Evolutionary conservation across 306 rosid species (phyloP).

Genomic region (Begonia peltatifolia): DNA sequence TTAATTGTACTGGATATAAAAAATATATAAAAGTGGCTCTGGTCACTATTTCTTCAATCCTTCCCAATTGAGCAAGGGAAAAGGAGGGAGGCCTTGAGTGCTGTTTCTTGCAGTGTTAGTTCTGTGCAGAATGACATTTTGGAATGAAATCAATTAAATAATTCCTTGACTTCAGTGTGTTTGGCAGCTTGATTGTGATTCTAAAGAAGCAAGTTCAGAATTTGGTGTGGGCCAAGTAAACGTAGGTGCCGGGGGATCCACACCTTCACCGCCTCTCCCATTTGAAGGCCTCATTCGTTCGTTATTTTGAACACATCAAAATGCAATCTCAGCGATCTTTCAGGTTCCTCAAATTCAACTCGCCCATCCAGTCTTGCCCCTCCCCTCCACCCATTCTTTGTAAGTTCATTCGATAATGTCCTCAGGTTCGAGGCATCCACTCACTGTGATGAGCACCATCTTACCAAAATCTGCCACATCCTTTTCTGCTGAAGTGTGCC

Average conservation of each 20-base stretch:
- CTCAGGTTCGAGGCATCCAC: slow-evolving; percentile 21
- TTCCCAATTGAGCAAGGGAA: no score
- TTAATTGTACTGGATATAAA: no score
- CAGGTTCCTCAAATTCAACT: slow-evolving; percentile 30
- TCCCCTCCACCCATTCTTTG: slow-evolving; percentile 49
- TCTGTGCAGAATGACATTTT: no score
- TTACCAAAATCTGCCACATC: slow-evolving; percentile 64
- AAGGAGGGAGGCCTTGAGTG: no score
- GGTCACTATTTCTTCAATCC: no score
- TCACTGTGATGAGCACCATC: slow-evolving; percentile 39
- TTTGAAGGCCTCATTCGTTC: slow-evolving; percentile 44
- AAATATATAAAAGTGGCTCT: no score
- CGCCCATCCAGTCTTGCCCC: slow-evolving; percentile 33
- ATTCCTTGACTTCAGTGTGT: no score
- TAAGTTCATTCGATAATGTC: slow-evolving; percentile 46
- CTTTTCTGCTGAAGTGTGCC: slow-evolving; percentile 38
- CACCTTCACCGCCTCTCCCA: slow-evolving; percentile 77
- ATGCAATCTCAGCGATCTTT: slow-evolving; percentile 50
- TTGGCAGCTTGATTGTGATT: not conserved
- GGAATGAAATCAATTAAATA: no score
- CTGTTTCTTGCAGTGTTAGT: no score
- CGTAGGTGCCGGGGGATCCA: slow-evolving; percentile 65
- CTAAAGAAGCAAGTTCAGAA: not conserved
- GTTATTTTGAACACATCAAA: slow-evolving; percentile 72
- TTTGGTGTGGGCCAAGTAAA: slow-evolving; percentile 12